A percentile compares a stretch with the other conserved stretches of the same genome.
These are phyloP conservation scores for Kwoniella mangroviensis DNA, from an alignment of 768 basidiomycete genomes.

Conservation along the genomic window DNA sequence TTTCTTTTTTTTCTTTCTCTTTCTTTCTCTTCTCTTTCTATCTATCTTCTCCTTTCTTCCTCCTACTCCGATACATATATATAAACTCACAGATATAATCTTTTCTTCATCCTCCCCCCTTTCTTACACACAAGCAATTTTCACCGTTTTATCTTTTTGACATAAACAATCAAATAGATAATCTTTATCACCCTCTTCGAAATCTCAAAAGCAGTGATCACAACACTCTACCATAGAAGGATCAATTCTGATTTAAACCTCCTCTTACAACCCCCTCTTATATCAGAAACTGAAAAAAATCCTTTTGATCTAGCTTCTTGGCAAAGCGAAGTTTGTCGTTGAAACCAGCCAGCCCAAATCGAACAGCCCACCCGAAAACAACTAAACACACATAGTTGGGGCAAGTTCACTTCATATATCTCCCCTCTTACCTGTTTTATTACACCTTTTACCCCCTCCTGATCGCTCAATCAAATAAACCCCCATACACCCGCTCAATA, in stretches of 20 bases:
- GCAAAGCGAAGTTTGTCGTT: constrained; percentile 4
- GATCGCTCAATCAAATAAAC: constrained; percentile 17
- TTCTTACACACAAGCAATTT: constrained; percentile 2
- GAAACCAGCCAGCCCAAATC: constrained; percentile 15
- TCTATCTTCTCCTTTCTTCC: constrained; percentile 15
- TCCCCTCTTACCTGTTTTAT: constrained; percentile 1
- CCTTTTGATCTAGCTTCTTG: constrained; percentile 26
- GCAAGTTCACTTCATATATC: constrained; percentile 6
- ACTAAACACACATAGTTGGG: constrained; percentile 30
- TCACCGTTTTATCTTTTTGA: constrained; percentile 1
- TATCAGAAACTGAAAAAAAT: constrained; percentile 17
- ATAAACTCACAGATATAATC: constrained; percentile 16
- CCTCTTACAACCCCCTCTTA: constrained; percentile 5
- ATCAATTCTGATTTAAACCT: constrained; percentile 19
- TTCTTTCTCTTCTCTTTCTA: constrained; percentile 15
- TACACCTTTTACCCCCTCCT: background rate
- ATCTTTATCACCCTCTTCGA: constrained; percentile 13
- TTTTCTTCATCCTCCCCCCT: constrained; percentile 5
- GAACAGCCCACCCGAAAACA: constrained; percentile 27
- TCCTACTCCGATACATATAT: constrained; percentile 10
- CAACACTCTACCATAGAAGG: background rate
- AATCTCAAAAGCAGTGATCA: constrained; percentile 14
- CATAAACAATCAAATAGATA: constrained; percentile 2
- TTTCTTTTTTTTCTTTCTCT: constrained; percentile 19
- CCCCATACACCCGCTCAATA: constrained; percentile 14